These are phyloP conservation scores for Gliomastix tumulicola DNA, from an alignment of 2,329 filamentous ascomycete genomes.

Conservation along the genomic window DNA sequence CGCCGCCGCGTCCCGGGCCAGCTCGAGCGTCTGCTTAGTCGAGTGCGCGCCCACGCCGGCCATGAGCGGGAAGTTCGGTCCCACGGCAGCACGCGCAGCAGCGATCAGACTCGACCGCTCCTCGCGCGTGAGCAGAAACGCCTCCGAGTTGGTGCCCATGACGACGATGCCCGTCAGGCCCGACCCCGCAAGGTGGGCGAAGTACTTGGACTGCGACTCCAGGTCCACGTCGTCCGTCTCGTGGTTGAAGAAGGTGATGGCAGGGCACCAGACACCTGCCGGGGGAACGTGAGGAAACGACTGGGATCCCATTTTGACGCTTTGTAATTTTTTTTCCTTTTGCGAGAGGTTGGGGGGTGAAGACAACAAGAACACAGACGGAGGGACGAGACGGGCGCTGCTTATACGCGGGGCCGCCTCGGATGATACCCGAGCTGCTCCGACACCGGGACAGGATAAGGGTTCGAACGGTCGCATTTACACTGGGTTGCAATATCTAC, in stretches of 20 bases:
- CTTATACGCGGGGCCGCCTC: no score
- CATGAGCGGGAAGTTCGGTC: conserved; percentile 82
- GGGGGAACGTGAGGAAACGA: conserved; percentile 25
- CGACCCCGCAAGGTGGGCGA: conserved; percentile 38
- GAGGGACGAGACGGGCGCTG: no score
- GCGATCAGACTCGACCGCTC: conserved; percentile 50
- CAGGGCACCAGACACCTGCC: conserved; percentile 40
- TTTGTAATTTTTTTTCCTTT: no score
- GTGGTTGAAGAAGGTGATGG: conserved; percentile 47
- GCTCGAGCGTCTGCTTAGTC: conserved; percentile 55
- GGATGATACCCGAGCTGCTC: no score
- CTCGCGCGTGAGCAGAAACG: conserved; percentile 50
- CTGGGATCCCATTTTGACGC: conserved; percentile 1
- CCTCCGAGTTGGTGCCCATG: conserved; percentile 48
- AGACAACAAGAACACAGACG: no score
- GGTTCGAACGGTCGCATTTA: no score
- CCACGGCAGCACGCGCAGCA: conserved; percentile 65
- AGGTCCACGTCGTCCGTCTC: conserved; percentile 39
- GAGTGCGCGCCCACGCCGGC: conserved; percentile 60
- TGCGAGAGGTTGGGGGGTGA: no score
- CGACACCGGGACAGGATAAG: no score
- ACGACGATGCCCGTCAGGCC: conserved; percentile 45
- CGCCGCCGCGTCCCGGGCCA: conserved; percentile 47
- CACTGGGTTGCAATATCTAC: no score
- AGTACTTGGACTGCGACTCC: conserved; percentile 41